Evolutionary conservation across 331 rosid species (phyloP).

Genomic region (Quercus tomentella): DNA sequence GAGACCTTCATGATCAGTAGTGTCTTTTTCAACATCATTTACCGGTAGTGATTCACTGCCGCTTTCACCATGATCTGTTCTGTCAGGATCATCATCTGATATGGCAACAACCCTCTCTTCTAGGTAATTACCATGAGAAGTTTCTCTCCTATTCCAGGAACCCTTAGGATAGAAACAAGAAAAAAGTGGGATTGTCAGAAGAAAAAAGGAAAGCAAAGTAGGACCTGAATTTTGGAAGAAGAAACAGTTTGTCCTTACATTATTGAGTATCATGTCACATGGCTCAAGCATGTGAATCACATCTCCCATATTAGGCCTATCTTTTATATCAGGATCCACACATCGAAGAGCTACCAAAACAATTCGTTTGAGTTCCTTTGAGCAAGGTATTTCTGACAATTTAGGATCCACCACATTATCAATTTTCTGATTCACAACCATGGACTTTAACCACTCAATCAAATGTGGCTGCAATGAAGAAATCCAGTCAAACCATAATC

Average conservation of each 20-base stretch:
- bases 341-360: conserved; percentile 57
- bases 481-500: not conserved
- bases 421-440: conserved; percentile 33
- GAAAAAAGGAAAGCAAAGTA: not conserved
- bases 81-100: not conserved
- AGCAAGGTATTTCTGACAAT: conserved; percentile 40
- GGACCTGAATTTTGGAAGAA: not conserved
- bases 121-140: not conserved
- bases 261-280: conserved; percentile 29
- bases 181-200: not conserved
- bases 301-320: conserved; percentile 52
- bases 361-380: conserved; percentile 46
- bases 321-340: conserved; percentile 42
- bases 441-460: conserved; percentile 48
- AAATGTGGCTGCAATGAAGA: conserved; percentile 31
- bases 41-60: not conserved
- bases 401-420: conserved; percentile 39
- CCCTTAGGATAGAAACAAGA: not conserved
- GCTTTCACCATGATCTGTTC: not conserved
- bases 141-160: conserved; percentile 7
- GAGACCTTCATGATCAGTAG: not conserved
- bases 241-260: conserved; percentile 23
- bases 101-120: not conserved
- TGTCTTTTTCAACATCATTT: not conserved
- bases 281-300: conserved; percentile 58